phyloP scores from a whole-genome alignment of 495 filamentous ascomycete genomes.

The Xylaria nigripes region DNA sequence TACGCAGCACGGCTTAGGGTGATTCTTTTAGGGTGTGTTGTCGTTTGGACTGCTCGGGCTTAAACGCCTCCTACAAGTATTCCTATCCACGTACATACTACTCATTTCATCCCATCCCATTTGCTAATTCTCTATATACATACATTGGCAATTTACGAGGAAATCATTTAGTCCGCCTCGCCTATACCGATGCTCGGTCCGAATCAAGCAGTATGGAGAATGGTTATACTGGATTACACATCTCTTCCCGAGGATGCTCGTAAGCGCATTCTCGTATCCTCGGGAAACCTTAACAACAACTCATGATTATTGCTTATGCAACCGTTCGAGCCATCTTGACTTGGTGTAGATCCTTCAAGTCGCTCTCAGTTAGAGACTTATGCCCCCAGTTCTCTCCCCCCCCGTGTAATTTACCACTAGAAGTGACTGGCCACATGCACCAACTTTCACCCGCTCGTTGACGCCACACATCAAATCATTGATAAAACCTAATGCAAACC shows the following conservation, averaged over 20 bases:
- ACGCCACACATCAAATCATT: neutral
- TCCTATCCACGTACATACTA: neutral
- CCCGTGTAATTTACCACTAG: neutral
- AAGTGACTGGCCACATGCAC: neutral
- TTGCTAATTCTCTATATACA: neutral
- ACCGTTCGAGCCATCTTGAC: neutral
- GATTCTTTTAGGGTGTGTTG: neutral
- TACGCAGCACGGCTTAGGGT: neutral
- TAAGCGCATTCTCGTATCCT: conserved; percentile 8
- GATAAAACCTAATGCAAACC: neutral
- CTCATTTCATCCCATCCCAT: neutral
- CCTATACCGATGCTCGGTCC: conserved; percentile 4
- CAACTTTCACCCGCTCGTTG: neutral
- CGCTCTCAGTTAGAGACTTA: neutral
- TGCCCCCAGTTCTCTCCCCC: neutral
- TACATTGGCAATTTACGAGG: conserved; percentile 1
- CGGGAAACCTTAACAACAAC: neutral
- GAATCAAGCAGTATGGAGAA: conserved; percentile 1
- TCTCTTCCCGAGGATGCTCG: neutral
- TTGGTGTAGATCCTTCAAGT: neutral
- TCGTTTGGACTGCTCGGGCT: neutral
- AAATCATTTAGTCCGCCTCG: neutral
- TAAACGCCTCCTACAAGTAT: neutral
- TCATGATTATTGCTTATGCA: neutral
- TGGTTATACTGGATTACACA: neutral